A percentile compares a stretch with the other conserved stretches of the same genome.
phyloP scores from a whole-genome alignment of 2,329 filamentous ascomycete species.

The Trichoderma cornu-damae region DNA sequence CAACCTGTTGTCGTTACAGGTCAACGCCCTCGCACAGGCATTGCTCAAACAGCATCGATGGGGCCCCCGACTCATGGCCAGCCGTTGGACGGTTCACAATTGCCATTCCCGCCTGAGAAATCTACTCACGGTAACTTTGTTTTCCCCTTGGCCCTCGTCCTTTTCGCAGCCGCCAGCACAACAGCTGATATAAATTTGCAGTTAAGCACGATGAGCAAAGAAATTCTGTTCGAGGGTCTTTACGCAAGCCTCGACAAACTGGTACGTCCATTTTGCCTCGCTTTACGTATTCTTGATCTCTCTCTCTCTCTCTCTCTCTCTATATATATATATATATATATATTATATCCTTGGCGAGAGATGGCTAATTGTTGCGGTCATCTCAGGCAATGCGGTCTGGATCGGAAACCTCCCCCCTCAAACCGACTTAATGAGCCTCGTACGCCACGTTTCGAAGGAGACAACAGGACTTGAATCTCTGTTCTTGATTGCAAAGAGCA shows the following conservation, averaged over 20 bases:
- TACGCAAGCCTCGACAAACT: slow-evolving; percentile 50
- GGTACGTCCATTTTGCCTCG: slow-evolving; percentile 40
- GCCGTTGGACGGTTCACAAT: neutral
- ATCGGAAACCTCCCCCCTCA: slow-evolving; percentile 88
- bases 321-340: no score
- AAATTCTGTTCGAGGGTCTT: slow-evolving; percentile 32
- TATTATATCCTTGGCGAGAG: no score
- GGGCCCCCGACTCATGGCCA: neutral
- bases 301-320: neutral
- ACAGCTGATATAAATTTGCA: neutral
- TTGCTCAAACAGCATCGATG: slow-evolving; percentile 27
- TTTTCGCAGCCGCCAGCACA: neutral
- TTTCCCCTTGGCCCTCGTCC: neutral
- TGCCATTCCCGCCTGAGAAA: neutral
- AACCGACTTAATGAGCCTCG: slow-evolving; percentile 75
- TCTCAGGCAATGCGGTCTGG: slow-evolving; percentile 79
- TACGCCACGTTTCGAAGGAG: slow-evolving; percentile 81
- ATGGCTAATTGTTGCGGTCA: neutral
- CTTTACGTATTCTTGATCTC: neutral
- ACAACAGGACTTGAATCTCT: slow-evolving; percentile 77
- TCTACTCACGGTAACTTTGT: neutral
- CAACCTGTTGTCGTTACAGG: slow-evolving; percentile 32
- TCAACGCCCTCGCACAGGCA: slow-evolving; percentile 32
- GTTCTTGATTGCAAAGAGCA: slow-evolving; percentile 93
- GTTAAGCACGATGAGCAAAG: slow-evolving; percentile 9